phyloP scores from a whole-genome alignment of 495 filamentous ascomycete genomes.

The Penicillium flavigenum region DNA sequence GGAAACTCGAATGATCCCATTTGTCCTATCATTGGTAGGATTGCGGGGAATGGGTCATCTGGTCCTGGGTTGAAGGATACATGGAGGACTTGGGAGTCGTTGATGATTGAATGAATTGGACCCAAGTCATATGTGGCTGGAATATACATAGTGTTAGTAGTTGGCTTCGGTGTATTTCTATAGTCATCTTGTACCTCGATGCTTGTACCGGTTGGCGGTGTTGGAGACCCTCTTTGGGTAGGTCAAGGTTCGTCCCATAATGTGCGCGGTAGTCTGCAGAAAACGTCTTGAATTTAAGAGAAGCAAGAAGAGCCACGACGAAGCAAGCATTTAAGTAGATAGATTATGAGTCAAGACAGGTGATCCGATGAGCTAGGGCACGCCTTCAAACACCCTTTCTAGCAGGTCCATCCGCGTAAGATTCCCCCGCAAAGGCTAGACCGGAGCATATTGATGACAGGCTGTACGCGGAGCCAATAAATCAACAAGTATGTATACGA shows the following conservation, averaged over 20 bases:
- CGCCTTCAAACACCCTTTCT: slow-evolving; percentile 12
- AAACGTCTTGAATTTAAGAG: neutral
- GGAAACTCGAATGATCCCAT: slow-evolving; percentile 71
- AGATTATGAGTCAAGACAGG: neutral
- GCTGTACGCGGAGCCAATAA: neutral
- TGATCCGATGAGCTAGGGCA: neutral
- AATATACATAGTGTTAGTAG: slow-evolving; percentile 10
- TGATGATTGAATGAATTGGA: slow-evolving; percentile 79
- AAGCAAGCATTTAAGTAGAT: slow-evolving; percentile 11
- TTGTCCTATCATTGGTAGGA: slow-evolving; percentile 85
- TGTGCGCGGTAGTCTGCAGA: slow-evolving; percentile 5
- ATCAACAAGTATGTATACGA: slow-evolving; percentile 23
- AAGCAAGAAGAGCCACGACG: neutral
- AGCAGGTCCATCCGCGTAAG: slow-evolving; percentile 26
- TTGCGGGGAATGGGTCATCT: slow-evolving; percentile 67
- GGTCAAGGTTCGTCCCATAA: slow-evolving; percentile 54
- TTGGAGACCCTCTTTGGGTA: slow-evolving; percentile 68
- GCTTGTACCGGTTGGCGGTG: slow-evolving; percentile 69
- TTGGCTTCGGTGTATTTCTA: slow-evolving; percentile 3
- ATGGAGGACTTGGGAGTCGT: slow-evolving; percentile 72
- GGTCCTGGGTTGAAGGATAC: slow-evolving; percentile 71
- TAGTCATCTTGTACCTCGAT: slow-evolving; percentile 54
- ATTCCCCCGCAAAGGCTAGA: slow-evolving; percentile 12
- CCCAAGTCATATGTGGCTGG: slow-evolving; percentile 71
- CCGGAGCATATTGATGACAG: neutral